phyloP scores from a whole-genome alignment of 352 stramenopile species.

The Thalassiosira livingstoniorum region DNA sequence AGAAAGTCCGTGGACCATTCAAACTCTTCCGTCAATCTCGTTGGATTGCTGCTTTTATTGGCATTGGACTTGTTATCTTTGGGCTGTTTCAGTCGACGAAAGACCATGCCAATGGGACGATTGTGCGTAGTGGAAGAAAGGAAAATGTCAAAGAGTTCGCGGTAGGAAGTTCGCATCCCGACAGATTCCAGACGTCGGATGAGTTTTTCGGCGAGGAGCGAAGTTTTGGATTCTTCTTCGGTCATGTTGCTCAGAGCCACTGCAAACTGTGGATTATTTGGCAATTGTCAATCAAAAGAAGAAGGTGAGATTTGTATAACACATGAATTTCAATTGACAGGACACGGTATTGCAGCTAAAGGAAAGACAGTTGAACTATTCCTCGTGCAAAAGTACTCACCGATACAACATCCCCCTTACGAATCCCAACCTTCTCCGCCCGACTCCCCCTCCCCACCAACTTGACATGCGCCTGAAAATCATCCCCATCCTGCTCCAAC shows the following conservation, averaged over 20 bases:
- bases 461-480: conserved; percentile 56
- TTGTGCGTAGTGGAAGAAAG: conserved; percentile 45
- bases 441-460: conserved; percentile 33
- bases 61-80: neutral
- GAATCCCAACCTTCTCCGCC: conserved; percentile 41
- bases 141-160: conserved; percentile 60
- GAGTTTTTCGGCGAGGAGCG: conserved; percentile 49
- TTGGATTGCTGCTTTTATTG: conserved; percentile 1
- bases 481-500: conserved; percentile 30
- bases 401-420: conserved; percentile 51
- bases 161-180: conserved; percentile 57
- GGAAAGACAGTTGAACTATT: too few relatives aligned
- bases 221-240: conserved; percentile 30
- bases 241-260: conserved; percentile 56
- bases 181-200: conserved; percentile 55
- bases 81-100: conserved; percentile 26
- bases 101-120: conserved; percentile 53
- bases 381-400: conserved; percentile 48
- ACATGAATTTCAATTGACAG: neutral
- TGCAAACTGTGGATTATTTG: conserved; percentile 36
- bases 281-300: neutral
- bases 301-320: neutral
- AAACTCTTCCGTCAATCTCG: conserved; percentile 43
- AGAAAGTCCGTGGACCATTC: conserved; percentile 57
- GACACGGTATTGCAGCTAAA: neutral